Evolutionary conservation across 257 asterid species (phyloP).

Genomic region (Fraxinus quadrangulata): DNA sequence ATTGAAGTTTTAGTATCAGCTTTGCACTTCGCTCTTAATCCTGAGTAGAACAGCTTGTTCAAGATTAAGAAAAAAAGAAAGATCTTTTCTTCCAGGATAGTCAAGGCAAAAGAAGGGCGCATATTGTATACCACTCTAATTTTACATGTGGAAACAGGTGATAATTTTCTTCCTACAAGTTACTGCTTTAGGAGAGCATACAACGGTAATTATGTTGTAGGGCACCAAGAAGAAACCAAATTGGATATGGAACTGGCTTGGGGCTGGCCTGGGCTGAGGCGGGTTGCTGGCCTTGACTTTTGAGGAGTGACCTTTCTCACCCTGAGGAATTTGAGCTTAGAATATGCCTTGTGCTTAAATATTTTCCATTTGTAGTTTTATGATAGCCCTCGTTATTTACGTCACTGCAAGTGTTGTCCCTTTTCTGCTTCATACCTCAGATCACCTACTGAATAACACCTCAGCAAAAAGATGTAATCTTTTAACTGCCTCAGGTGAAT

Average conservation of each 20-base stretch:
- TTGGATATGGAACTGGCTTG: neutral
- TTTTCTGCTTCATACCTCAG: neutral
- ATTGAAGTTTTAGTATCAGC: neutral
- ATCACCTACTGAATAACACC: neutral
- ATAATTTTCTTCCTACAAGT: neutral
- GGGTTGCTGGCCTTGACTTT: neutral
- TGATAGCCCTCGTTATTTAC: neutral
- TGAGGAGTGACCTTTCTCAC: neutral
- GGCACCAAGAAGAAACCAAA: neutral
- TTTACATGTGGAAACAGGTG: neutral
- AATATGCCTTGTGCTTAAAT: neutral
- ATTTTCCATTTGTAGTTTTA: neutral
- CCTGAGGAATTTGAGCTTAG: neutral
- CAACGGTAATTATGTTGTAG: neutral
- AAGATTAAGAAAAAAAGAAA: neutral
- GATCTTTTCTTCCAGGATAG: neutral
- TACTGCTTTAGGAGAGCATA: neutral
- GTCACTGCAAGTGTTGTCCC: neutral
- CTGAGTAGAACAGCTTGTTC: neutral
- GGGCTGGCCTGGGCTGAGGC: neutral
- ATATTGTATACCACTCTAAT: neutral
- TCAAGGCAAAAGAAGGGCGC: neutral
- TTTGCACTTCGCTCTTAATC: neutral
- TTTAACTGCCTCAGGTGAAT: neutral
- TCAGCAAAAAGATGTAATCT: too few species aligned